Evolutionary conservation across 1,284 basidiomycete species (phyloP), one percentile per base, ranked within the genome.

Genomic region (Mycosarcoma maydis): DNA sequence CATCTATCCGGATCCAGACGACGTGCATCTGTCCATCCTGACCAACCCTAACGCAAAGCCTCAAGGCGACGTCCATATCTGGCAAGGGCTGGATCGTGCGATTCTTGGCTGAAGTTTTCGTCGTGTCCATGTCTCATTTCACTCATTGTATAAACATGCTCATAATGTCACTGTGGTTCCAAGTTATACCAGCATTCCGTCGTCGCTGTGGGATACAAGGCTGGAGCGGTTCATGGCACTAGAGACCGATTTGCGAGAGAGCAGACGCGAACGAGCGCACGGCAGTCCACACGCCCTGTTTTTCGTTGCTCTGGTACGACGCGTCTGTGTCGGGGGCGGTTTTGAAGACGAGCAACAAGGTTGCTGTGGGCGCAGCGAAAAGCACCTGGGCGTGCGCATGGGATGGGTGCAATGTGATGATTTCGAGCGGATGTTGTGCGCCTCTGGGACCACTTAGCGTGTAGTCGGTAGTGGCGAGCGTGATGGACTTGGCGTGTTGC

Each of bases 1-100:
- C 10, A 55, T 76, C 41, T 76, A 76, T 30, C 61, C 71, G 7
- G 71, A 75, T 32, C 34, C 54, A 0, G 11, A 41, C 19, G 62
- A 64, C 22, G 16, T 8, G 7, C 42, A 49, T 10, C 30, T 72
- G n/a, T 62, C 68, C 1, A 26, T 72, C 11, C 56, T 72, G 10
- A 27, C 22, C 10, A 17, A 22, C 4, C 8, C 49, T 4, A 30
- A n/a, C 3, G 40, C 30, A 6, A 26, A n/a, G 20, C 27, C 23
- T 6, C 9, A 14, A 22, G 34, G 26, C 17, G 17, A 41, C 22
- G 40, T 57, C 1, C 24, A 47, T 9, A 20, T 65, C n/a, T 70
- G 67, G 67, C 45, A 59, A 8, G 67, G 67, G 17, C 38, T 70
- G 11, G 42, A 51, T 23, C 24, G 32, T 14, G 60, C 67, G 6